phyloP scores from a whole-genome alignment of 108 stramenopile species.

The Cyclostephanos invisitatus region DNA sequence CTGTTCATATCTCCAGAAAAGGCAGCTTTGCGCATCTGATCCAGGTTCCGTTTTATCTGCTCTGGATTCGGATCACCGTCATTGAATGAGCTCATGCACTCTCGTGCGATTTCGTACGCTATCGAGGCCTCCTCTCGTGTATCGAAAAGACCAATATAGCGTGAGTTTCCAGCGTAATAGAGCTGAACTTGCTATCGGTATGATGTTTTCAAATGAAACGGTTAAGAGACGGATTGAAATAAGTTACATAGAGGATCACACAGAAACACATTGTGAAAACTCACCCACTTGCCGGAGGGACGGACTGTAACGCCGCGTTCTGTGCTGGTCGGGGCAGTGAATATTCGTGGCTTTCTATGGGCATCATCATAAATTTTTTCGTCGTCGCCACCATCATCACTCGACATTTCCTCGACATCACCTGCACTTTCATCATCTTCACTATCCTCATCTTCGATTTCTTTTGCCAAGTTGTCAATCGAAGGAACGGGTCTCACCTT shows the following conservation, averaged over 20 bases:
- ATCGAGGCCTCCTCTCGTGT: slow-evolving; percentile 72
- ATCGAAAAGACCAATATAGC: slow-evolving; percentile 87
- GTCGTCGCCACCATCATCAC: neutral
- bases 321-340: slow-evolving; percentile 36
- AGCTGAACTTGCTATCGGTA: slow-evolving; percentile 71
- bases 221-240: neutral
- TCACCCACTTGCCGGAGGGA: slow-evolving; percentile 83
- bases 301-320: slow-evolving; percentile 82
- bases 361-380: neutral
- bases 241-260: neutral
- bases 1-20: neutral
- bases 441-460: slow-evolving; percentile 4
- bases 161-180: slow-evolving; percentile 81
- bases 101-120: slow-evolving; percentile 82
- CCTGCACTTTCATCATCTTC: slow-evolving; percentile 8
- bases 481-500: neutral
- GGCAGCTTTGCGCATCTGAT: slow-evolving; percentile 14
- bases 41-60: slow-evolving; percentile 6
- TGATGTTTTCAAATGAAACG: neutral
- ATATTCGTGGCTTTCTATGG: slow-evolving; percentile 12
- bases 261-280: neutral
- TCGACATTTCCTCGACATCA: slow-evolving; percentile 1
- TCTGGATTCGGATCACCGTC: slow-evolving; percentile 4
- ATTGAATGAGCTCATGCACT: slow-evolving; percentile 20
- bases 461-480: neutral